A percentile compares a stretch with the other conserved stretches of the same genome.
Conservation (phyloP, 139 green algal species). For the Coelastrella sp. region DNA sequence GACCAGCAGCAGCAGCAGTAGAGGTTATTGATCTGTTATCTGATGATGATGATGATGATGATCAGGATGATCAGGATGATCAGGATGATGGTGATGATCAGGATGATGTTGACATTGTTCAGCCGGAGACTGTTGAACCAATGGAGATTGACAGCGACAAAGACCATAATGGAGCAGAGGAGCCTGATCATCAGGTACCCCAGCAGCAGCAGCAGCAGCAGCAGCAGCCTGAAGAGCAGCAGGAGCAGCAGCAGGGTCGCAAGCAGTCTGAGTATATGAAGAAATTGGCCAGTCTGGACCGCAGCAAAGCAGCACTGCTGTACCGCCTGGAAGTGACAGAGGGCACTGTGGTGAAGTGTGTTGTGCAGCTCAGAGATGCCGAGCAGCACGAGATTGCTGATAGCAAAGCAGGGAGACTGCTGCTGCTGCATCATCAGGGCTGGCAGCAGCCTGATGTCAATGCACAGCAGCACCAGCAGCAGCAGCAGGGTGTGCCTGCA, state of each 20-base stretch:
- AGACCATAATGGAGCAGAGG: neutral
- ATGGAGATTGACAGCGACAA: neutral
- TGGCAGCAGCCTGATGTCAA: neutral
- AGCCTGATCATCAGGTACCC: neutral
- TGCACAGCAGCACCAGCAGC: neutral
- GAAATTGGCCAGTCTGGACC: neutral
- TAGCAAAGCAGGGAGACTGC: neutral
- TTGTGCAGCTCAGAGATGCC: neutral
- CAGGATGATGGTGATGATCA: no score
- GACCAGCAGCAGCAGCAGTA: no score
- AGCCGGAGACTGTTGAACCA: neutral
- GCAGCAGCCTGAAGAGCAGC: neutral
- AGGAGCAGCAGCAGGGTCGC: neutral
- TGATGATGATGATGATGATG: no score
- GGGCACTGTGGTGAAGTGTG: neutral
- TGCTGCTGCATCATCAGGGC: constrained; percentile 2
- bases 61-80: no score
- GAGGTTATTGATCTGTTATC: no score
- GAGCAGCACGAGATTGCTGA: neutral
- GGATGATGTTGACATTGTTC: neutral
- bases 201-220: constrained; percentile 1
- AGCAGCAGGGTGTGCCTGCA: neutral
- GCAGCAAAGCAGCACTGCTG: neutral
- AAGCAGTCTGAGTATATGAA: neutral
- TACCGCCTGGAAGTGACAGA: neutral